Percentiles rank a stretch among this genome's conserved stretches.
These are phyloP conservation scores for Leishmania major DNA, from an alignment of 208 protist genomes.

Conservation along the genomic window DNA sequence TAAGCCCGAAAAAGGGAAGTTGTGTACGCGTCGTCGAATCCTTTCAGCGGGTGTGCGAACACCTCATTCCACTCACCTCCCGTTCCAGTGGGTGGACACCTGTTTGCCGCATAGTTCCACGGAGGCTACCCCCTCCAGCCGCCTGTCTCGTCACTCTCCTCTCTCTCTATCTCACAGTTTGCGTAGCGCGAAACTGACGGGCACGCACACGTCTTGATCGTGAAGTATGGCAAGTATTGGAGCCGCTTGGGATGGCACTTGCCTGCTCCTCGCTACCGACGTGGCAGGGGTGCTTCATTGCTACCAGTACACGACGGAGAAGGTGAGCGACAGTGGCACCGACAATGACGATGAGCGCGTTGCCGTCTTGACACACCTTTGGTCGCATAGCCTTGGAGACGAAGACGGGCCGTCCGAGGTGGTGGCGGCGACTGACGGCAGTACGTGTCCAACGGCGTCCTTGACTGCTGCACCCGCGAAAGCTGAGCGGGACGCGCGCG, in stretches of 20 bases:
- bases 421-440: not conserved
- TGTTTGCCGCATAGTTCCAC: not conserved
- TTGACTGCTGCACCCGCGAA: not conserved
- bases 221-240: not conserved
- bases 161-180: not conserved
- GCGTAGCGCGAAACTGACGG: not conserved
- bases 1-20: not conserved
- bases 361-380: conserved; percentile 4
- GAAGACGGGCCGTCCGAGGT: not conserved
- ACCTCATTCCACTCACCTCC: not conserved
- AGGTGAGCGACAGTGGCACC: not conserved
- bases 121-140: not conserved
- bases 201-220: not conserved
- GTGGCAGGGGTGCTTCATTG: conserved; percentile 23
- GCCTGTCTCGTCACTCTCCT: not conserved
- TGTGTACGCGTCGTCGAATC: not conserved
- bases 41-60: not conserved
- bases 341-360: not conserved
- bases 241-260: not conserved
- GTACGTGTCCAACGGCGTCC: not conserved
- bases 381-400: conserved; percentile 5
- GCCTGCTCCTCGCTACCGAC: conserved; percentile 15
- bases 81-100: not conserved
- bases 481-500: not conserved
- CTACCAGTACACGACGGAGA: conserved; percentile 20